Conservation (phyloP, 352 stramenopile species). For the Pythium brachiatum region DNA sequence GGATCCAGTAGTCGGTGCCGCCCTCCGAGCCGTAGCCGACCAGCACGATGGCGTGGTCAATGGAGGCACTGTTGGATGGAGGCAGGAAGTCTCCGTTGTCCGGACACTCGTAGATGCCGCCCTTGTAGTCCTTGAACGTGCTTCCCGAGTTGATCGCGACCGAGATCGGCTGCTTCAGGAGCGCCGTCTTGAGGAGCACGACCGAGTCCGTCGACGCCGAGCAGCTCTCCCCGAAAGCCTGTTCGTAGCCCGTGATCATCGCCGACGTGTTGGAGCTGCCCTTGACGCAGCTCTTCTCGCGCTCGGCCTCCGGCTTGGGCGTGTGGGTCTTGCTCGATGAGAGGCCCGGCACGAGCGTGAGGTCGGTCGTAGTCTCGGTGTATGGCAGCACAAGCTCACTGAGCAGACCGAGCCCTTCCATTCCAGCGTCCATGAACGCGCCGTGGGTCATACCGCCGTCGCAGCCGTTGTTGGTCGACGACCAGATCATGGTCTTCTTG, state of each 20-base stretch:
- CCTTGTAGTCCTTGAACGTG: conserved; percentile 79
- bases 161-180: conserved; percentile 72
- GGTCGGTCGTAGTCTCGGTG: conserved; percentile 47
- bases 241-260: conserved; percentile 65
- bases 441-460: conserved; percentile 76
- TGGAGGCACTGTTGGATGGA: conserved; percentile 34
- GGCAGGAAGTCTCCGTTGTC: conserved; percentile 67
- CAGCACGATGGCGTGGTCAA: conserved; percentile 74
- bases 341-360: conserved; percentile 31
- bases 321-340: conserved; percentile 17
- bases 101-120: conserved; percentile 66
- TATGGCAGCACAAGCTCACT: conserved; percentile 68
- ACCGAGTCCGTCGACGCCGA: conserved; percentile 45
- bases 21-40: conserved; percentile 61
- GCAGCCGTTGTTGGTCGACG: conserved; percentile 65
- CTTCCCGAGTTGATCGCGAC: conserved; percentile 77
- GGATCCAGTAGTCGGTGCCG: conserved; percentile 63
- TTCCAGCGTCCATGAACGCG: conserved; percentile 59
- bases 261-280: conserved; percentile 41
- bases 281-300: conserved; percentile 44
- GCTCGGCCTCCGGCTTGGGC: conserved; percentile 15
- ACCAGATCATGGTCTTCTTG: conserved; percentile 65
- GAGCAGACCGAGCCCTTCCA: conserved; percentile 47
- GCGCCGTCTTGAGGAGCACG: conserved; percentile 59
- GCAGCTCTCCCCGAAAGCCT: conserved; percentile 62